These are phyloP conservation scores for Naganishia randhawae DNA, from an alignment of 768 basidiomycete genomes.

Conservation along the genomic window DNA sequence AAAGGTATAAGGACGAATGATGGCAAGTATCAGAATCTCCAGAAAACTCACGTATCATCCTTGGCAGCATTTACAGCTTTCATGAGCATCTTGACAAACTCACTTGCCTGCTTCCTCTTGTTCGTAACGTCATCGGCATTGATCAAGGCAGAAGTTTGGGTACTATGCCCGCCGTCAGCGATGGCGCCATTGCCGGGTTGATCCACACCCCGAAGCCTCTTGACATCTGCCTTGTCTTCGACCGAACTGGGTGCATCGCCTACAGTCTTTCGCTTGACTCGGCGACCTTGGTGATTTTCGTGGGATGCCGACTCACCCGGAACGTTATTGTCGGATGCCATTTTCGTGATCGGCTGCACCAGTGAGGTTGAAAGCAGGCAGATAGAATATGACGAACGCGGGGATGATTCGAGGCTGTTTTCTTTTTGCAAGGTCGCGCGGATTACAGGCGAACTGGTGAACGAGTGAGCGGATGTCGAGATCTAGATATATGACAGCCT, in stretches of 20 bases:
- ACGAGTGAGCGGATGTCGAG: background rate
- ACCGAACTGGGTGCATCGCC: background rate
- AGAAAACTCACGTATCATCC: slow-evolving; percentile 6
- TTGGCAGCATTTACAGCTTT: slow-evolving; percentile 13
- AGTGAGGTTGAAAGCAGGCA: background rate
- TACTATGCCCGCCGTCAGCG: background rate
- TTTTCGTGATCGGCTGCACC: background rate
- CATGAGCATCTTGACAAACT: slow-evolving; percentile 14
- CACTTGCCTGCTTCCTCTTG: slow-evolving; percentile 2
- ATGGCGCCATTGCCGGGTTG: background rate
- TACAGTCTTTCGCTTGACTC: slow-evolving; percentile 1
- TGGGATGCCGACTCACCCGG: background rate
- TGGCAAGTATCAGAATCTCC: background rate
- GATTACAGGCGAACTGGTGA: background rate
- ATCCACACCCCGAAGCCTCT: slow-evolving; percentile 10
- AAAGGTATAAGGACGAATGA: background rate
- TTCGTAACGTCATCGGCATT: background rate
- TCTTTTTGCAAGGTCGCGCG: slow-evolving; percentile 22
- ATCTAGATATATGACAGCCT: background rate
- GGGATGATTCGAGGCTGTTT: slow-evolving; percentile 6
- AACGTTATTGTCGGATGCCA: background rate
- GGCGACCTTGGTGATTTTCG: slow-evolving; percentile 3
- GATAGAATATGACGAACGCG: slow-evolving; percentile 16
- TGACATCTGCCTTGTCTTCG: slow-evolving; percentile 7
- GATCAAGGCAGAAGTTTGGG: no score